Base-by-base conservation (phyloP, 1,284 basidiomycete species). In the Trametes polyzona region DNA sequence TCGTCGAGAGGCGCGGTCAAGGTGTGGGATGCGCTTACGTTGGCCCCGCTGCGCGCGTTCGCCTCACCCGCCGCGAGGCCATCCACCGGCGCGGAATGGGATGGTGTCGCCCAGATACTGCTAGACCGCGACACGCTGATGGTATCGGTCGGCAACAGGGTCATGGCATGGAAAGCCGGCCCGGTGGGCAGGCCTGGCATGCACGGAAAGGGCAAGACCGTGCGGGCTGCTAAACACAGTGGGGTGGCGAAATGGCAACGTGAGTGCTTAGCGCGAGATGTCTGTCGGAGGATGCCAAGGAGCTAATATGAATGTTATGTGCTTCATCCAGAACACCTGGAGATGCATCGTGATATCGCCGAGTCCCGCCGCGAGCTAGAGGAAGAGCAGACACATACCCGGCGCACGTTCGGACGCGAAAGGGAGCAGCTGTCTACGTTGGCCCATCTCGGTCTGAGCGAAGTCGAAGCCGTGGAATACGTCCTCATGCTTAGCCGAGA, bases 401-500 rank as follows among this genome's bases (percentile, higher is more conserved):
- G 75, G 42, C 73, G 71, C 17, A 67, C 69, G 12, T 75, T 80
- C 63, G 78, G 78, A 0, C 76, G 82, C 33, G 81, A 82, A 61
- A 75, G 76, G 30, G 87, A 83, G 58, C 88, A 92, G 61, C 73
- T 73, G 14, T 76, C 76, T 2, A 79, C 79, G 9, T 71, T 91
- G 19, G 78, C 83, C 21, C 74, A 75, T n/a, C 78, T 95, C 10
- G 92, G 91, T 0, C 73, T 95, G 42, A 86, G 80, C 61, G 93
- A 95, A 66, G 74, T 76, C 7, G 92, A 93, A 66, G 91, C 90
- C 0, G 75, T 95, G 19, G 89, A 92, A 64, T 95, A 95, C 66
- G 82, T 87, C 0, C 71, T 95, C 51, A 93, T 95, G 91, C 80
- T 95, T 55, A 93, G 90, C 60, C 83, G 89, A 5, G 93, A 95